A percentile compares a stretch with the other conserved stretches of the same genome.
phyloP scores from a whole-genome alignment of 169 alveolate genomes.

The Plasmodium blacklocki region DNA sequence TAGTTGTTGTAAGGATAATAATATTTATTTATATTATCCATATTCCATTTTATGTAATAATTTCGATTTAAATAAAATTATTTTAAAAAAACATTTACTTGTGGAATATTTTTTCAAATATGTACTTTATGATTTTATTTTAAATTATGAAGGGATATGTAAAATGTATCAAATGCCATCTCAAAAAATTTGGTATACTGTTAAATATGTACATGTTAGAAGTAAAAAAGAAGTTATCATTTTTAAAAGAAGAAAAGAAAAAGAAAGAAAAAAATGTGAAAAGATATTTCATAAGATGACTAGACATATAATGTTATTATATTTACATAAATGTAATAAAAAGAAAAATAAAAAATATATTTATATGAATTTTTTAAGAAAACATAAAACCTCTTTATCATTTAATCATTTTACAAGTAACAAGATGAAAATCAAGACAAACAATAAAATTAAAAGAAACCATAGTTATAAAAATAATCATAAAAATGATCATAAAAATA shows the following conservation, averaged over 20 bases:
- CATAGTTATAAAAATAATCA: too few relatives aligned
- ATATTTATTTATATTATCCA: conserved; percentile 61
- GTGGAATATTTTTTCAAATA: conserved; percentile 61
- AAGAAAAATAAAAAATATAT: conserved; percentile 32
- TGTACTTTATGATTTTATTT: conserved; percentile 57
- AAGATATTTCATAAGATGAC: conserved; percentile 53
- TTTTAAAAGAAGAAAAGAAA: conserved; percentile 20
- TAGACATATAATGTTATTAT: conserved; percentile 20
- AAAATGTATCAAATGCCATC: conserved; percentile 3
- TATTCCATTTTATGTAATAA: conserved; percentile 52
- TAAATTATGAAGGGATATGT: conserved; percentile 56
- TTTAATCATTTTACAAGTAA: background rate
- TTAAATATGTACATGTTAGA: conserved; percentile 37
- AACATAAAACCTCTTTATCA: background rate
- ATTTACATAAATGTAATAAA: conserved; percentile 17
- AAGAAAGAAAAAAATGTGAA: conserved; percentile 38
- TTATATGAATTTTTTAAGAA: conserved; percentile 23
- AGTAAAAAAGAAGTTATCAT: conserved; percentile 16
- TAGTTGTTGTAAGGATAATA: conserved; percentile 9
- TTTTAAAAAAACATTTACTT: conserved; percentile 55
- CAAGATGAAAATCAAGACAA: too few relatives aligned
- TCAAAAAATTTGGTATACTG: conserved; percentile 19
- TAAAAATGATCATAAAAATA: too few relatives aligned
- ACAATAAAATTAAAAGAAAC: too few relatives aligned
- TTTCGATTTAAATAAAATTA: conserved; percentile 48